Base-by-base conservation (phyloP, 2,329 filamentous ascomycete species). In the Mycocentrospora acerina region DNA sequence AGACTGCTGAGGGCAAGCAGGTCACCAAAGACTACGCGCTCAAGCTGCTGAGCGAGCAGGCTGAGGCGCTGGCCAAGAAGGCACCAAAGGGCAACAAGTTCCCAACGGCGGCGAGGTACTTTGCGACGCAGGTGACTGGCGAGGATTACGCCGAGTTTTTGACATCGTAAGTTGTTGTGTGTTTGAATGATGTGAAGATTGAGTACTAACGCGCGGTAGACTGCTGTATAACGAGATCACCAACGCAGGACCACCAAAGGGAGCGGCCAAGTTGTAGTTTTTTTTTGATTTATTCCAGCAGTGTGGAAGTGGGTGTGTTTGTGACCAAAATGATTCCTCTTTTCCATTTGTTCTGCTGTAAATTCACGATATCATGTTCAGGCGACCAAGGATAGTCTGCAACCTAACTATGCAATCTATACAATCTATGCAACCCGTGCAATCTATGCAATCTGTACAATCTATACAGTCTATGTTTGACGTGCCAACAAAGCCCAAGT, bases 101-200 rank as follows among this genome's bases (percentile, higher is more conserved):
- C 74, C 82, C 85, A 44, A 79, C 95, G 36, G 93, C 93, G 1
- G 88, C 88, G 1, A 85, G 95, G 71, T 97, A 97, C 73, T 96
- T 97, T 64, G 82, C 88, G 24, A 76, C 81, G 30, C 93, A 98
- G 77, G 86, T 97, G 41, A 97, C 91, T 3, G 93, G 93, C 40
- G 93, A 97, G 76, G 90, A 96, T 55, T 97, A 97, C 68, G 90
- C 90, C 10, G 93, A 98, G 70, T 97, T 97, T 75, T 71, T 98
- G 74, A 96, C 89, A 50, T 76, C 78, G 83, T 88, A 75, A 78
- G 85, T 73, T 38, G 16, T 15, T 13, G 19, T 10, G 8, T 18
- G 15, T 16, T 28, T n/a, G n/a, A n/a, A n/a, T n/a, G 26, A 4
- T 26, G 15, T 36, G 19, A 7, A 32, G 9, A 37, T 49, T 26